Evolutionary conservation across 495 filamentous ascomycete species (phyloP).

Genomic region (Talaromyces ruber): DNA sequence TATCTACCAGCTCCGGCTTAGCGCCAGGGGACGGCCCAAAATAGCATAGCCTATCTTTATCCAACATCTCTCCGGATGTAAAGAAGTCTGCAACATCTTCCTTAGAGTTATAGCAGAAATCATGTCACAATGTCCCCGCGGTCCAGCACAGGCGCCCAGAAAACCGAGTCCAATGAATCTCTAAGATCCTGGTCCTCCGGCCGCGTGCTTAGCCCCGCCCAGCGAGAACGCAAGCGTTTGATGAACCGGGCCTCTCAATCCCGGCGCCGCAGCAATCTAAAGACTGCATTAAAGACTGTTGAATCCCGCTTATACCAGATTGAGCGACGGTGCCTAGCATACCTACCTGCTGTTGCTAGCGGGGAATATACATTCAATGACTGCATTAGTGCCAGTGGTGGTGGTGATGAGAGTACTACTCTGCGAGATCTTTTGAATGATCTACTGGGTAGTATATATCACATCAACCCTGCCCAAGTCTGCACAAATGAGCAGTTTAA

Average conservation of each 20-base stretch:
- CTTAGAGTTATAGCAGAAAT: neutral
- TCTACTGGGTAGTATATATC: neutral
- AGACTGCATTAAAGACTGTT: neutral
- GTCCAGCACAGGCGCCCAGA: neutral
- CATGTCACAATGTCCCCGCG: neutral
- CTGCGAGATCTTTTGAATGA: neutral
- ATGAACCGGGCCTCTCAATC: conserved; percentile 3
- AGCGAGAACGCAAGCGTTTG: neutral
- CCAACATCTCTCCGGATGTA: neutral
- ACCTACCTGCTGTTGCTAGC: neutral
- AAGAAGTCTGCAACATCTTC: neutral
- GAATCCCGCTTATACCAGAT: neutral
- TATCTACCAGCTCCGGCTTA: neutral
- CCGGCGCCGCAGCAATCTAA: neutral
- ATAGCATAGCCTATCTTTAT: neutral
- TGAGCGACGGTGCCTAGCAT: neutral
- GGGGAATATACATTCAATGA: neutral
- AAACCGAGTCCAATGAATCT: neutral
- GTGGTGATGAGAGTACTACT: neutral
- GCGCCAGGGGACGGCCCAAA: neutral
- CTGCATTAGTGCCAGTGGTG: neutral
- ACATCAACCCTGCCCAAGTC: neutral
- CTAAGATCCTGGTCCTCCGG: conserved; percentile 1
- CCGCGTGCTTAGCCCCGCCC: neutral
- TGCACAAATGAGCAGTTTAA: neutral